Evolutionary conservation across 768 basidiomycete species (phyloP), one percentile per base, ranked within the genome.

Genomic region (Leucosporidium scottii): DNA sequence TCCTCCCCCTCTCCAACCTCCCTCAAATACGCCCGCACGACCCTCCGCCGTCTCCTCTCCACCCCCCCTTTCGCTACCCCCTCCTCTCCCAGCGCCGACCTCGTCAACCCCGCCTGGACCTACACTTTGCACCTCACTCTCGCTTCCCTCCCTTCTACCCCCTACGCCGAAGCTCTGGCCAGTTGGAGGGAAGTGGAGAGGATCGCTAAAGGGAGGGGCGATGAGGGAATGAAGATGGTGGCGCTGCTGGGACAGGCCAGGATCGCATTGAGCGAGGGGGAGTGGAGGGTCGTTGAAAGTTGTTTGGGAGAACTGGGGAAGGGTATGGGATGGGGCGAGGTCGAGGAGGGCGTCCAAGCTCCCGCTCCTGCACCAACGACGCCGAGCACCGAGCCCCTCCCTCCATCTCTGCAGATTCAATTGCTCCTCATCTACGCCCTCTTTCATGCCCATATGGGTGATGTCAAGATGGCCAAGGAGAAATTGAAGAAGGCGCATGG

Each of bases 401-500:
- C 25, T 4, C 13, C 30, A 10, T 23, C 25, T 12, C 27, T 61
- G 18, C 20, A 18, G 28, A 36, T 53, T 12, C 47, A 30, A 48
- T 50, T 61, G 8, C 20, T 49, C 12, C 47, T 61, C 10, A n/a
- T 61, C 12, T 49, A n/a, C 25, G 30, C 30, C 4, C 17, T 61
- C 21, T 53, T 49, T 23, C 48, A 50, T 8, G 60, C 60, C 8
- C n/a, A 50, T 12, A 30, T 27, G 48, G 60, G 60, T 4, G n/a
- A 50, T 9, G 50, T 53, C 10, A 28, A 36, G 28, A 12, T 17
- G 17, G 47, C 60, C 17, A 61, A 61, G 48, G 60, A 61, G 60
- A 61, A n/a, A 28, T 28, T 61, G 9, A 61, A 49, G 60, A 31
- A 18, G 48, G 47, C 60, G 47, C 60, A 61, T 61, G 23, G n/a